phyloP scores from a whole-genome alignment of 257 asterid genomes.

The Jacaranda copaia region DNA sequence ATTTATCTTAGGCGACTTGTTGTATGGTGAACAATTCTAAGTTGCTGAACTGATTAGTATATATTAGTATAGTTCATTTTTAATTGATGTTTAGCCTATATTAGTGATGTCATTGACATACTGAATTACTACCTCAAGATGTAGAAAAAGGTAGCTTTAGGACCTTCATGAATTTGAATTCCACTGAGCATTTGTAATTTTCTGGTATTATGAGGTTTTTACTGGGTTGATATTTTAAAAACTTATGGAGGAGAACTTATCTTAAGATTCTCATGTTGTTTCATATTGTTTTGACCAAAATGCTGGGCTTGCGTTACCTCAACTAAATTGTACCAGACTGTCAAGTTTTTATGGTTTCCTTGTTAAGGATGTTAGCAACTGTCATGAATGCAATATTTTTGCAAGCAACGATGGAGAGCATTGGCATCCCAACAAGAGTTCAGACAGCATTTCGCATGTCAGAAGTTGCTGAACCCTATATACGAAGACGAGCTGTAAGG shows the following conservation, averaged over 20 bases:
- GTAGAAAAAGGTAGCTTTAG: background rate
- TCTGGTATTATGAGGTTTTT: background rate
- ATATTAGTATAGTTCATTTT: background rate
- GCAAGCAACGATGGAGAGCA: conserved; percentile 99
- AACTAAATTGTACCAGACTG: conserved; percentile 19
- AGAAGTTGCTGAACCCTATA: conserved; percentile 98
- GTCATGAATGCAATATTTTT: conserved; percentile 97
- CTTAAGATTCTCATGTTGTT: background rate
- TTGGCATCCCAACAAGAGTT: conserved; percentile 97
- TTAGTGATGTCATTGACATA: background rate
- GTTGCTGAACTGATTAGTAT: conserved; percentile 6
- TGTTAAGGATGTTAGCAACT: conserved; percentile 94
- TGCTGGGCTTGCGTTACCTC: background rate
- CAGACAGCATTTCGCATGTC: conserved; percentile 99
- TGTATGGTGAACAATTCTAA: background rate
- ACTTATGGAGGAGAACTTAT: background rate
- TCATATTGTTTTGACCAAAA: conserved; percentile 5
- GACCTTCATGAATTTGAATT: background rate
- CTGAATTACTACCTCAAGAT: background rate
- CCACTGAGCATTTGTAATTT: background rate
- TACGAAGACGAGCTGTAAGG: conserved; percentile 92
- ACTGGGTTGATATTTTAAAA: background rate
- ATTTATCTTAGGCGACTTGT: background rate
- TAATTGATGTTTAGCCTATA: background rate
- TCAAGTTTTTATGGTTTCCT: conserved; percentile 26